Base-by-base conservation (phyloP, 139 green algal genomes). In the Chlorella ohadii region DNA sequence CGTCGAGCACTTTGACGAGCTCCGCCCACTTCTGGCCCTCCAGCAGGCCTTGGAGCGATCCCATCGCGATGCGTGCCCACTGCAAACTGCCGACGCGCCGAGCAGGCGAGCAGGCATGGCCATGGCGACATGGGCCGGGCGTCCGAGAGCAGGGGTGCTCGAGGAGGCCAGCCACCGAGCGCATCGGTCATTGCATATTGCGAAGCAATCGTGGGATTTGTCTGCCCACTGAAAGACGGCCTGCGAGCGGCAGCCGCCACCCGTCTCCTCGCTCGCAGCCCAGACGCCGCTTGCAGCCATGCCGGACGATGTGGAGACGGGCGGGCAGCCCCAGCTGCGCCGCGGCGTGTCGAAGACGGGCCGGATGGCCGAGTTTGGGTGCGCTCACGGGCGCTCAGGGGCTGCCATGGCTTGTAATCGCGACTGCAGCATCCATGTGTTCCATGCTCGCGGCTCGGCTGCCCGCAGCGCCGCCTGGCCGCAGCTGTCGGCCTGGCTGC, bases 1-100 rank as follows among this genome's bases (percentile, higher is more conserved):
- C 38, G n/a, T 82, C 76, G 5, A 72, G 59, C 27, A 56, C 59
- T 22, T 71, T 72, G 25, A 82, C 71, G 36, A 82, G 56, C 38
- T 25, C 3, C 12, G 34, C 22, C 34, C 34, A 75, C 33, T 75
- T 31, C 4, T 13, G 22, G 34, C 20, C 22, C 16, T 38, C 68
- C 68, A 75, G 68, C 34, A n/a, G 20, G 22, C 15, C 47, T 2
- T 15, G 33, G 20, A 38, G 68, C 68, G 36, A 55, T 38, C 33
- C 34, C 36, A 56, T 56, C 28, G 31, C 31, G 27, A 47, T 44
- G 9, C 3, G 12, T 23, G 65, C 65, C 1, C 4, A 1, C 13
- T 31, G 27, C 25, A 66, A 12, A 27, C 1, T 66, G 59, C 44
- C 44, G 44, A 16, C 7, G 44, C 44, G 7, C 7, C 6, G 44